These are phyloP conservation scores for Eleusine coracana DNA, from an alignment of 176 grass and related monocot genomes.

Conservation along the genomic window DNA sequence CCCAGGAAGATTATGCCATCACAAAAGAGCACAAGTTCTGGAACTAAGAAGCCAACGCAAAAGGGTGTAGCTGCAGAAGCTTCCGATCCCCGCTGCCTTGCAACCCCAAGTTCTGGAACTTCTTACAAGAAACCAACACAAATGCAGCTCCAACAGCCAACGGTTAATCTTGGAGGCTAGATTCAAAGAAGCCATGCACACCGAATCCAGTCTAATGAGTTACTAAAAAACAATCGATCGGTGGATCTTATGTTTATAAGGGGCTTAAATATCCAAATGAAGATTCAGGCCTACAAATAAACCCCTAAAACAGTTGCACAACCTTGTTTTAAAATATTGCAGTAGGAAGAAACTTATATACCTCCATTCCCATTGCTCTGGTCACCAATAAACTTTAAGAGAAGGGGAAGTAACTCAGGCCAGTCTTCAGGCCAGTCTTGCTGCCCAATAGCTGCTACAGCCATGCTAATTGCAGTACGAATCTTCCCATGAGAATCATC, in stretches of 20 bases:
- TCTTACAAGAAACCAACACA: not conserved
- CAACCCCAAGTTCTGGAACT: not conserved
- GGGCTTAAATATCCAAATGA: not conserved
- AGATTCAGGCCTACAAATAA: slow-evolving; percentile 24
- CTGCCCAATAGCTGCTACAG: slow-evolving; percentile 84
- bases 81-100: no score
- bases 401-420: slow-evolving; percentile 86
- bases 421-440: slow-evolving; percentile 97
- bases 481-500: slow-evolving; percentile 91
- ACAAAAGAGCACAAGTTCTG: not conserved
- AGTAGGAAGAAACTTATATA: slow-evolving; percentile 40
- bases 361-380: slow-evolving; percentile 81
- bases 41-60: not conserved
- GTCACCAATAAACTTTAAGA: slow-evolving; percentile 83
- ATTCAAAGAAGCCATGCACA: not conserved
- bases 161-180: slow-evolving; percentile 8
- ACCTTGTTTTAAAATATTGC: slow-evolving; percentile 2
- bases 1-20: not conserved
- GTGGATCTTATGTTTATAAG: not conserved
- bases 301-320: slow-evolving; percentile 4
- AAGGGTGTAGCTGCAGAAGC: not conserved
- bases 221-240: not conserved
- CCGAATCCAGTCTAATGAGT: not conserved
- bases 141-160: not conserved
- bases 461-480: slow-evolving; percentile 89